These are phyloP conservation scores for Entomortierella beljakovae DNA, from an alignment of 192 early-diverging fungal species.

Conservation along the genomic window DNA sequence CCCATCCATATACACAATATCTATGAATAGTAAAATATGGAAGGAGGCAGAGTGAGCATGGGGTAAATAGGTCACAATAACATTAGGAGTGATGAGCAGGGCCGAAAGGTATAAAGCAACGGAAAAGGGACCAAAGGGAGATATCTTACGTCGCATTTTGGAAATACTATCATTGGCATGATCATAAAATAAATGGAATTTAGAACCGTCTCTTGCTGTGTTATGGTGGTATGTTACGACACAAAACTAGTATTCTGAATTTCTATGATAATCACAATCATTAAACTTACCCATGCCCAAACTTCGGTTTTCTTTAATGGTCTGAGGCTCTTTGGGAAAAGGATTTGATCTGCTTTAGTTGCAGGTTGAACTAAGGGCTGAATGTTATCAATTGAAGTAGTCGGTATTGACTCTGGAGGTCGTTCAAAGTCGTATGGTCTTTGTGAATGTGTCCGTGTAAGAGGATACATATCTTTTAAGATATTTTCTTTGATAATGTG, in stretches of 20 bases:
- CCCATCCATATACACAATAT: conserved; percentile 48
- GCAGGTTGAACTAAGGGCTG: not conserved
- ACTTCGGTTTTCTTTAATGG: conserved; percentile 34
- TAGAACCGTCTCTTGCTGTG: not conserved
- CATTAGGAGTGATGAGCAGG: not conserved
- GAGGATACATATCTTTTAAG: not conserved
- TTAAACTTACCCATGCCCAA: conserved; percentile 29
- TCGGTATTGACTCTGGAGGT: not conserved
- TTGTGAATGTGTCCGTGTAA: not conserved
- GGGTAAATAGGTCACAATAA: not conserved
- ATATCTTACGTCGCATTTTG: conserved; percentile 52
- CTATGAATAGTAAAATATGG: not conserved
- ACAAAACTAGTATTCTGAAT: no score
- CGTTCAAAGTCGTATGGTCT: not conserved
- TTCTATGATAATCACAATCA: not conserved
- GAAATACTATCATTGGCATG: conserved; percentile 12
- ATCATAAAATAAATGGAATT: not conserved
- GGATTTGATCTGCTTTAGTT: not conserved
- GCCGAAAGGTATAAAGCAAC: not conserved
- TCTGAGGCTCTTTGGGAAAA: not conserved
- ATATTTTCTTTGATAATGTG: not conserved
- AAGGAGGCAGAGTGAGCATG: not conserved
- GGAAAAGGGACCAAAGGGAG: not conserved
- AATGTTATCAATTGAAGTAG: not conserved
- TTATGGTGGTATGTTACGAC: no score